Evolutionary conservation across 2,329 filamentous ascomycete species (phyloP).

Genomic region (Aspergillus pseudoterreus): DNA sequence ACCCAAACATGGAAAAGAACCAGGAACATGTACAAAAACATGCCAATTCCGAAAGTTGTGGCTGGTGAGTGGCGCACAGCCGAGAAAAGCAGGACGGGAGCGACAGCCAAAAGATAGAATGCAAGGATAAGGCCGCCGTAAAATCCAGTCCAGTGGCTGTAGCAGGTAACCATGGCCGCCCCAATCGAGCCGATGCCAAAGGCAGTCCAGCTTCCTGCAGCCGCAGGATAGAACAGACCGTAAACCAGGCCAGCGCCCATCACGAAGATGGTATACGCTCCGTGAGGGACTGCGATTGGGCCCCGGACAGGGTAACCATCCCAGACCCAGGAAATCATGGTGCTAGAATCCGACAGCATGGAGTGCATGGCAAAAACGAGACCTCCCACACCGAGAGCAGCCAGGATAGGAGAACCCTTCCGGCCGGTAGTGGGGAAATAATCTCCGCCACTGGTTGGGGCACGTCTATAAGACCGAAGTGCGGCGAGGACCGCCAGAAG

Average conservation of each 20-base stretch:
- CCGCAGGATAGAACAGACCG: slow-evolving; percentile 67
- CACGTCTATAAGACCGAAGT: slow-evolving; percentile 68
- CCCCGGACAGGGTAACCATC: slow-evolving; percentile 90
- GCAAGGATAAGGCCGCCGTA: slow-evolving; percentile 75
- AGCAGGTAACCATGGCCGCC: slow-evolving; percentile 72
- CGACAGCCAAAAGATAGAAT: slow-evolving; percentile 75
- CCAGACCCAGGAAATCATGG: slow-evolving; percentile 99
- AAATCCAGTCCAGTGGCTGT: slow-evolving; percentile 82
- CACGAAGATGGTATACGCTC: slow-evolving; percentile 75
- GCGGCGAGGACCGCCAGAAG: slow-evolving; percentile 71
- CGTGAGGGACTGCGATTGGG: slow-evolving; percentile 84
- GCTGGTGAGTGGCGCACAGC: slow-evolving; percentile 75
- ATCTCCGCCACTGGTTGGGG: slow-evolving; percentile 50
- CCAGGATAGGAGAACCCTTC: slow-evolving; percentile 65
- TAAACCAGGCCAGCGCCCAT: slow-evolving; percentile 80
- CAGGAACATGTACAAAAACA: slow-evolving; percentile 87
- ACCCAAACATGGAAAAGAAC: slow-evolving; percentile 99
- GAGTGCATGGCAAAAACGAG: slow-evolving; percentile 89
- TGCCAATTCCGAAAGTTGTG: slow-evolving; percentile 79
- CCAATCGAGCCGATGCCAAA: slow-evolving; percentile 76
- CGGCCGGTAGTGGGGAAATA: slow-evolving; percentile 51
- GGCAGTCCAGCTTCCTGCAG: slow-evolving; percentile 73
- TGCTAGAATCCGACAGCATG: slow-evolving; percentile 91
- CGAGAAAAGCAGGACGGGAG: slow-evolving; percentile 69
- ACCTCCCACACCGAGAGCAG: slow-evolving; percentile 75